These are phyloP conservation scores for Anethum foeniculum DNA, from an alignment of 140 eudicot species.

Conservation along the genomic window DNA sequence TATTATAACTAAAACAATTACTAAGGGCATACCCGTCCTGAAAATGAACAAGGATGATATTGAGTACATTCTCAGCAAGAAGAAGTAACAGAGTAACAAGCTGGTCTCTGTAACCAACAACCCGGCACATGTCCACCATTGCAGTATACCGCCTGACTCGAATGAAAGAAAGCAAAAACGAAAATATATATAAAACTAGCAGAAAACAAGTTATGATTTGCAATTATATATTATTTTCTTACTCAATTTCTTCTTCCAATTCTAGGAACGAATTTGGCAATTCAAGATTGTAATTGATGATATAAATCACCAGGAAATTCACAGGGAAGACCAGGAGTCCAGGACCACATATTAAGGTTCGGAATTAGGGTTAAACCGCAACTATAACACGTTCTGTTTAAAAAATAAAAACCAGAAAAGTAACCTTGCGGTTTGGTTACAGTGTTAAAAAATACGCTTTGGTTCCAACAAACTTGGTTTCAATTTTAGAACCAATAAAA, in stretches of 20 bases:
- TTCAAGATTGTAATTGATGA: background rate
- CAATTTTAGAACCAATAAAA: background rate
- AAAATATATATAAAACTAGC: background rate
- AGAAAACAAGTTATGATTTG: background rate
- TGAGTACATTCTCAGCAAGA: conserved; percentile 77
- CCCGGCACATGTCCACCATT: conserved; percentile 92
- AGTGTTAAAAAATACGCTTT: background rate
- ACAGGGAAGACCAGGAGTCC: background rate
- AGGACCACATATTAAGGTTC: background rate
- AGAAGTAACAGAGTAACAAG: conserved; percentile 63
- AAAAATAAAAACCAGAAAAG: too few relatives aligned
- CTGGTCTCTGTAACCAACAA: conserved; percentile 67
- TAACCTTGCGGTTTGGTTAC: background rate
- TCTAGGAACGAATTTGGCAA: background rate
- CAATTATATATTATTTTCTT: background rate
- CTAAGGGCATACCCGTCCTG: conserved; percentile 49
- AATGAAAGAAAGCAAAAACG: background rate
- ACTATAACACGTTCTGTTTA: background rate
- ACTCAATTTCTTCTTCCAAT: background rate
- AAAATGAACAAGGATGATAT: conserved; percentile 76
- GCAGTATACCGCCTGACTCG: conserved; percentile 77
- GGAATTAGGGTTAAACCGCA: background rate
- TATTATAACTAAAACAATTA: background rate
- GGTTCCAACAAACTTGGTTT: background rate
- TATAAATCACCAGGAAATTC: background rate